These are phyloP conservation scores for Hypomontagnella monticulosa DNA, from an alignment of 495 filamentous ascomycete genomes.

Conservation along the genomic window DNA sequence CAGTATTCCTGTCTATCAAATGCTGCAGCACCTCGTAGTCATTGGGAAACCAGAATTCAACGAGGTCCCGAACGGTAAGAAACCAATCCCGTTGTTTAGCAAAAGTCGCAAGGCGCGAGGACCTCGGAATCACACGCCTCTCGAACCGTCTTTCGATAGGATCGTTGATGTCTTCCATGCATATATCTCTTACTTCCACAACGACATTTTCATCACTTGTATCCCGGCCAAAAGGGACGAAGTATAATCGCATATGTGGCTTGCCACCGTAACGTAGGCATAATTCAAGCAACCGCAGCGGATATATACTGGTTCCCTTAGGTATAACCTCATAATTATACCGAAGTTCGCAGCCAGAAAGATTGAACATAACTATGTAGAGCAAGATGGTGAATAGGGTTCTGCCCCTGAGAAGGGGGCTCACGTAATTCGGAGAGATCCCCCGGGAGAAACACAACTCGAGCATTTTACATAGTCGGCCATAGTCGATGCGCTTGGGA, in stretches of 20 bases:
- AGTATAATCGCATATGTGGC: constrained; percentile 2
- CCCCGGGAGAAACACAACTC: constrained; percentile 8
- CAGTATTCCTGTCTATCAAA: constrained; percentile 2
- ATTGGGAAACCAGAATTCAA: constrained; percentile 10
- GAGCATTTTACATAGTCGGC: constrained; percentile 1
- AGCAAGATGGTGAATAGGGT: background rate
- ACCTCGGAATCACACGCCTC: background rate
- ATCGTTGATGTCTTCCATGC: too few species aligned
- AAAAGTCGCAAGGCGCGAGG: background rate
- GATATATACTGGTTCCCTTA: background rate
- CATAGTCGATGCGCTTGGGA: background rate
- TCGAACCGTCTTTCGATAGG: background rate
- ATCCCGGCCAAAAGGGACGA: background rate
- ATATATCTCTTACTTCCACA: too few species aligned
- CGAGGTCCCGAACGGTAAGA: constrained; percentile 7
- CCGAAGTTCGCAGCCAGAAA: background rate
- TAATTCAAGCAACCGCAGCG: background rate
- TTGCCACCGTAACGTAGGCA: constrained; percentile 13
- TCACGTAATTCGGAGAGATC: background rate
- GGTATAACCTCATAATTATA: background rate
- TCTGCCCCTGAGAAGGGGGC: background rate
- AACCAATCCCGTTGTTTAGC: background rate
- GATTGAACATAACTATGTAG: background rate
- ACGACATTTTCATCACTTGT: too few species aligned
- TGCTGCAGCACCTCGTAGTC: constrained; percentile 3